Evolutionary conservation across 805 yeast genomes (phyloP).

Genomic region (Wickerhamomyces chaumierensis): DNA sequence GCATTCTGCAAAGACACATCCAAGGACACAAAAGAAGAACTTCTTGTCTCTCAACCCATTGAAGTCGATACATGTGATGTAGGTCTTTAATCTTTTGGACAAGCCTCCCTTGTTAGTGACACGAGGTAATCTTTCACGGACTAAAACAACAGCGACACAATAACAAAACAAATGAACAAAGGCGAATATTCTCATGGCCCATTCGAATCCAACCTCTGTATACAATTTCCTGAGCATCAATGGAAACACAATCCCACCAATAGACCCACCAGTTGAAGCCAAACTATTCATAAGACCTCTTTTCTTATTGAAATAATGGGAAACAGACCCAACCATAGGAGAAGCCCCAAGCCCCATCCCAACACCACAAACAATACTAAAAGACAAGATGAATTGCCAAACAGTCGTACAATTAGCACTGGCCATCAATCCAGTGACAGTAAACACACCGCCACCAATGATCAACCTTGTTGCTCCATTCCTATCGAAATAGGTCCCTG

Average conservation of each 20-base stretch:
- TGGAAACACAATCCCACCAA: conserved; percentile 47
- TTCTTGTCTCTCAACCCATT: conserved; percentile 31
- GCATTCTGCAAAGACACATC: conserved; percentile 36
- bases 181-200: conserved; percentile 46
- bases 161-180: conserved; percentile 30
- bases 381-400: conserved; percentile 50
- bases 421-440: conserved; percentile 37
- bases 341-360: conserved; percentile 47
- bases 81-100: conserved; percentile 18
- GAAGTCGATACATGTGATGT: conserved; percentile 20
- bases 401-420: conserved; percentile 36
- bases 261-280: conserved; percentile 38
- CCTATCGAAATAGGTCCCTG: conserved; percentile 48
- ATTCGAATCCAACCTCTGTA: conserved; percentile 34
- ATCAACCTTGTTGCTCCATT: conserved; percentile 36
- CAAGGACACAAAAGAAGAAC: conserved; percentile 30
- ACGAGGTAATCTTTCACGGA: conserved; percentile 29
- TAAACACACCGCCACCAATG: conserved; percentile 27
- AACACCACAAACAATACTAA: conserved; percentile 42
- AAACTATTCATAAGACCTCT: conserved; percentile 45
- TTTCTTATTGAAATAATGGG: conserved; percentile 50
- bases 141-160: conserved; percentile 21
- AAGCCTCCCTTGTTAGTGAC: conserved; percentile 16
- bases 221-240: conserved; percentile 37
- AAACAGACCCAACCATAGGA: conserved; percentile 46